These are phyloP conservation scores for Pilaira anomala DNA, from an alignment of 192 early-diverging fungal species.

Conservation along the genomic window DNA sequence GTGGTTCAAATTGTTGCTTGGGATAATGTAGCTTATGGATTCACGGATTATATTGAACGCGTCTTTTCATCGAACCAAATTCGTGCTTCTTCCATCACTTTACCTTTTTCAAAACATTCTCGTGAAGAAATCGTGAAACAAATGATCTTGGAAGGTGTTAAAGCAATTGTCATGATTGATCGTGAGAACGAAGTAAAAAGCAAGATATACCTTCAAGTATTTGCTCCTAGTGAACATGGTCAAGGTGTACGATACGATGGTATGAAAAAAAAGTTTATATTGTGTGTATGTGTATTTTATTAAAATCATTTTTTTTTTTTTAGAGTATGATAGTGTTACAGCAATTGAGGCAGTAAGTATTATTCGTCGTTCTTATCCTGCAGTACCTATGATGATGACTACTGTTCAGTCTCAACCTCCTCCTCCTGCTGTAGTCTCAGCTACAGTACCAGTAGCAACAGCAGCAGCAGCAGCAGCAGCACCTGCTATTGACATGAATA, in stretches of 20 bases:
- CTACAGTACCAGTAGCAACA: not conserved
- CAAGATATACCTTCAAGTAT: slow-evolving; percentile 15
- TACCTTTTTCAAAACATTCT: not conserved
- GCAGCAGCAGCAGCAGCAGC: not conserved
- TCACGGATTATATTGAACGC: slow-evolving; percentile 4
- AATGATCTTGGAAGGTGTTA: slow-evolving; percentile 20
- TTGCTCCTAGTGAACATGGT: slow-evolving; percentile 8
- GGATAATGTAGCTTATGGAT: not conserved
- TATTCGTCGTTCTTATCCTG: not conserved
- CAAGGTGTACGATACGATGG: slow-evolving; percentile 19
- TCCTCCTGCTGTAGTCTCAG: not conserved
- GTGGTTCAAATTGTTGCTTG: slow-evolving; percentile 11
- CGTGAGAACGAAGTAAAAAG: not conserved
- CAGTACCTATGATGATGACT: too few species aligned
- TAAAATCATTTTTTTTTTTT: not conserved
- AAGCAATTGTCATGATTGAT: slow-evolving; percentile 11
- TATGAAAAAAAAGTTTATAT: not conserved
- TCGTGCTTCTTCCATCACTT: not conserved
- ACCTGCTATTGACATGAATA: slow-evolving; percentile 13
- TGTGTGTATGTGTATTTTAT: not conserved
- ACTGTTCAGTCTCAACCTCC: not conserved
- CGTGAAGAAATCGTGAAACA: slow-evolving; percentile 12
- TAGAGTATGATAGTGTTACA: slow-evolving; percentile 22
- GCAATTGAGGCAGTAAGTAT: slow-evolving; percentile 19
- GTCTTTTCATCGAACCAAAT: slow-evolving; percentile 1